Evolutionary conservation across 2,329 filamentous ascomycete species (phyloP).

Genomic region (Teratosphaeria pseudoeucalypti): DNA sequence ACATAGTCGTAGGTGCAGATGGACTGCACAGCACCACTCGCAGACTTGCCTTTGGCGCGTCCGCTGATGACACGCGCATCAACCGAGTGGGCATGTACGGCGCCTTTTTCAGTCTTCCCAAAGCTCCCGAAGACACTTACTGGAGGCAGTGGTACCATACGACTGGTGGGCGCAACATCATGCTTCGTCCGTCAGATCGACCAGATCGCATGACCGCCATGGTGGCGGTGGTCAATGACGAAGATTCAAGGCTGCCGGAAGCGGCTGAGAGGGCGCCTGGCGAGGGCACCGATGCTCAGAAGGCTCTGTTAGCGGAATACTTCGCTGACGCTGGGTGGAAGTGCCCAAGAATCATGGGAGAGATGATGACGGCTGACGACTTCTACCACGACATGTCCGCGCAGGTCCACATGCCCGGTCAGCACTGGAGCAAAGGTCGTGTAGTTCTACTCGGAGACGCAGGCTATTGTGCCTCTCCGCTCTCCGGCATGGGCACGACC

Average conservation of each 20-base stretch:
- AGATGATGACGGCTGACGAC: conserved; percentile 20
- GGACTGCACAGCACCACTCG: conserved; percentile 22
- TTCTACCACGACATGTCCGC: conserved; percentile 25
- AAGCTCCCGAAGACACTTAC: conserved; percentile 11
- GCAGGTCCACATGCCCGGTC: conserved; percentile 19
- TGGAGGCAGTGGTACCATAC: conserved; percentile 25
- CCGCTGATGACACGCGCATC: conserved; percentile 9
- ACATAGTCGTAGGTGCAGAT: conserved; percentile 25
- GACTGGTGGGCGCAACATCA: conserved; percentile 18
- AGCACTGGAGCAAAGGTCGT: conserved; percentile 19
- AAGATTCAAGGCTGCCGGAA: conserved; percentile 10
- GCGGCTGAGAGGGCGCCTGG: conserved; percentile 9
- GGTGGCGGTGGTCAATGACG: conserved; percentile 14
- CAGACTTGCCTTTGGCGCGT: conserved; percentile 16
- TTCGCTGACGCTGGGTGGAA: conserved; percentile 22
- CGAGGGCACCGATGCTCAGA: conserved; percentile 14
- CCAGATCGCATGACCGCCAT: conserved; percentile 15
- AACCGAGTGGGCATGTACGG: conserved; percentile 19
- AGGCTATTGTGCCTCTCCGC: conserved; percentile 21
- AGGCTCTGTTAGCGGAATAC: conserved; percentile 17
- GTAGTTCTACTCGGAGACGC: conserved; percentile 24
- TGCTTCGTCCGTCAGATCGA: conserved; percentile 20
- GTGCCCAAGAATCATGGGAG: conserved; percentile 13
- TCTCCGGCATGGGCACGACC: conserved; percentile 27
- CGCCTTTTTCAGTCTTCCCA: conserved; percentile 23